Conservation (phyloP, 1,139 yeast species). For the Hansenula lynferdii region DNA sequence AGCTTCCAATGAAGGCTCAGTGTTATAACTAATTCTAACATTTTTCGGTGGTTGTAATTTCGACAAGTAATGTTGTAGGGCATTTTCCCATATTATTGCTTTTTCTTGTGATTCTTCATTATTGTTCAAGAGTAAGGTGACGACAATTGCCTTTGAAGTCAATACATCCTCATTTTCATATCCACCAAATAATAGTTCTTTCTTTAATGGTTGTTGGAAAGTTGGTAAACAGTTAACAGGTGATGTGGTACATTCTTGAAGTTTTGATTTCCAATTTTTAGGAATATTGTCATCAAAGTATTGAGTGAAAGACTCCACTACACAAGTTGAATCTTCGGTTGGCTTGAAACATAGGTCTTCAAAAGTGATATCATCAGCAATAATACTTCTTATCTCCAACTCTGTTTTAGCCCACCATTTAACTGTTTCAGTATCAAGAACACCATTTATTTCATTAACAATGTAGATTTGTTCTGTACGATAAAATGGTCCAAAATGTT, state of each 20-base stretch:
- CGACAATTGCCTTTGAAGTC: slow-evolving; percentile 64
- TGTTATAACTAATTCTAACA: slow-evolving; percentile 64
- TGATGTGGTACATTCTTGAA: slow-evolving; percentile 60
- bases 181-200: slow-evolving; percentile 66
- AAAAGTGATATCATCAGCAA: slow-evolving; percentile 29
- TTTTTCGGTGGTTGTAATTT: slow-evolving; percentile 41
- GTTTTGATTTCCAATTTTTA: slow-evolving; percentile 51
- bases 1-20: slow-evolving; percentile 78
- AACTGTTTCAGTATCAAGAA: slow-evolving; percentile 50
- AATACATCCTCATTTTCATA: slow-evolving; percentile 41
- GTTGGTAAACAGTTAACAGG: slow-evolving; percentile 90
- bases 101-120: slow-evolving; percentile 33
- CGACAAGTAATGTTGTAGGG: slow-evolving; percentile 51
- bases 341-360: slow-evolving; percentile 86
- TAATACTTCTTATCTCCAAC: slow-evolving; percentile 37
- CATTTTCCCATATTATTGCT: slow-evolving; percentile 62
- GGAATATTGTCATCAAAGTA: slow-evolving; percentile 74
- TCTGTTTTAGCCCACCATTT: slow-evolving; percentile 90
- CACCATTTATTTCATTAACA: slow-evolving; percentile 63
- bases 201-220: slow-evolving; percentile 85
- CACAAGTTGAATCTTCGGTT: slow-evolving; percentile 65
- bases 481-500: slow-evolving; percentile 87
- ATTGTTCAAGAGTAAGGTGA: slow-evolving; percentile 64
- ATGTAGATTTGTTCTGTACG: slow-evolving; percentile 82
- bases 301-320: slow-evolving; percentile 86